Evolutionary conservation across 805 yeast genomes (phyloP).

Genomic region (Starmerella stigmatis): DNA sequence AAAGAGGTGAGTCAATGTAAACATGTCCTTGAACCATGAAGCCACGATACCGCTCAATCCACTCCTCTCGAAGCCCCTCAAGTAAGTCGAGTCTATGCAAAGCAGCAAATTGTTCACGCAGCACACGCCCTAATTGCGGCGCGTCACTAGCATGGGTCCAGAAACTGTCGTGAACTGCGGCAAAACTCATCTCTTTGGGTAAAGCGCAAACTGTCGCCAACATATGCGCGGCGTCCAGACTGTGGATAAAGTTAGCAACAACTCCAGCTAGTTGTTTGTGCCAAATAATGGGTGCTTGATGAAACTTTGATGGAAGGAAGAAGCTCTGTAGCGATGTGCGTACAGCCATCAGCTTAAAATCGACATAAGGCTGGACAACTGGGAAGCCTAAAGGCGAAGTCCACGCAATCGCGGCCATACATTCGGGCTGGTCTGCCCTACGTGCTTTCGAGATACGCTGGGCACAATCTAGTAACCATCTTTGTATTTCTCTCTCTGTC

Average conservation of each 20-base stretch:
- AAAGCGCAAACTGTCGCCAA: constrained; percentile 60
- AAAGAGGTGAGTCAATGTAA: constrained; percentile 39
- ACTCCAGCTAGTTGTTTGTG: constrained; percentile 75
- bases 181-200: constrained; percentile 57
- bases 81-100: constrained; percentile 61
- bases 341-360: constrained; percentile 46
- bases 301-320: constrained; percentile 65
- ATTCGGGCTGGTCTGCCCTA: constrained; percentile 44
- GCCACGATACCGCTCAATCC: constrained; percentile 60
- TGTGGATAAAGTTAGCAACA: constrained; percentile 84
- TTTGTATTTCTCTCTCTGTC: constrained; percentile 38
- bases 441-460: constrained; percentile 59
- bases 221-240: constrained; percentile 90
- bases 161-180: constrained; percentile 87
- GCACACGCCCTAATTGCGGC: constrained; percentile 47
- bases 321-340: constrained; percentile 70
- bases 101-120: constrained; percentile 63
- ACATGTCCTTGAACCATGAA: constrained; percentile 49
- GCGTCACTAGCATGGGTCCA: constrained; percentile 88
- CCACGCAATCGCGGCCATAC: constrained; percentile 40
- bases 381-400: constrained; percentile 85
- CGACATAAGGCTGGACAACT: constrained; percentile 84
- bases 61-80: constrained; percentile 55
- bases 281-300: constrained; percentile 61
- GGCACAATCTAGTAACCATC: constrained; percentile 79